These are phyloP conservation scores for Alternaria rosae DNA, from an alignment of 2,329 filamentous ascomycete genomes.

Conservation along the genomic window DNA sequence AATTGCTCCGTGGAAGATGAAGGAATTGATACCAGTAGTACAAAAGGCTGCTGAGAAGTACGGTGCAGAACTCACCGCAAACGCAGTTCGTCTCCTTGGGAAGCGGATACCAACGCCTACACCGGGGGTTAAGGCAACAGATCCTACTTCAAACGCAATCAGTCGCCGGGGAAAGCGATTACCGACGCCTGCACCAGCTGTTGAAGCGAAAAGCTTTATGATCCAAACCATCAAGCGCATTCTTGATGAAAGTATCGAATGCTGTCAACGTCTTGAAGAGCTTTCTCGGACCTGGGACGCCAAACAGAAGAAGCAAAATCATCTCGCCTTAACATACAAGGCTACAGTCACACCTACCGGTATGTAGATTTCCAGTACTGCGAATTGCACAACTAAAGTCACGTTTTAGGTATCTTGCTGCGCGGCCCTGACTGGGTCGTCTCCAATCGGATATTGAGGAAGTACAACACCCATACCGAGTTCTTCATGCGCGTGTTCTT, in stretches of 20 bases:
- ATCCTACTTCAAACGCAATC: slow-evolving; percentile 73
- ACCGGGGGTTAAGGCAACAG: slow-evolving; percentile 38
- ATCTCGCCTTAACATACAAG: slow-evolving; percentile 58
- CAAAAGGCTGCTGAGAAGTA: slow-evolving; percentile 42
- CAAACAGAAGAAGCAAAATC: slow-evolving; percentile 60
- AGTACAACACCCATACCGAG: slow-evolving; percentile 31
- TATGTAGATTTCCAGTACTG: slow-evolving; percentile 10
- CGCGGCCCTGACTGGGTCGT: slow-evolving; percentile 64
- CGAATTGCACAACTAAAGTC: neutral
- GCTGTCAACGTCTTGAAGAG: slow-evolving; percentile 53
- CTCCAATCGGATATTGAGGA: slow-evolving; percentile 52
- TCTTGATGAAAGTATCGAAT: slow-evolving; percentile 18
- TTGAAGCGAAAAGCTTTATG: slow-evolving; percentile 16
- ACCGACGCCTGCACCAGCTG: slow-evolving; percentile 25
- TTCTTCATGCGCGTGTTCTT: slow-evolving; percentile 69
- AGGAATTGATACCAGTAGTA: slow-evolving; percentile 28
- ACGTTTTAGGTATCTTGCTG: slow-evolving; percentile 41
- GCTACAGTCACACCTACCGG: slow-evolving; percentile 57
- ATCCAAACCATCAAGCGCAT: slow-evolving; percentile 6
- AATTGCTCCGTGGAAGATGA: slow-evolving; percentile 25
- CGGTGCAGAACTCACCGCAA: slow-evolving; percentile 65
- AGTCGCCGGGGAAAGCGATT: slow-evolving; percentile 68
- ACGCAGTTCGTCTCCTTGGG: slow-evolving; percentile 75
- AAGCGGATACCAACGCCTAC: slow-evolving; percentile 49
- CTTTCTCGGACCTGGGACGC: slow-evolving; percentile 62